These are phyloP conservation scores for Casaregolazyma lundiana DNA, from an alignment of 1,139 yeast genomes.

Conservation along the genomic window DNA sequence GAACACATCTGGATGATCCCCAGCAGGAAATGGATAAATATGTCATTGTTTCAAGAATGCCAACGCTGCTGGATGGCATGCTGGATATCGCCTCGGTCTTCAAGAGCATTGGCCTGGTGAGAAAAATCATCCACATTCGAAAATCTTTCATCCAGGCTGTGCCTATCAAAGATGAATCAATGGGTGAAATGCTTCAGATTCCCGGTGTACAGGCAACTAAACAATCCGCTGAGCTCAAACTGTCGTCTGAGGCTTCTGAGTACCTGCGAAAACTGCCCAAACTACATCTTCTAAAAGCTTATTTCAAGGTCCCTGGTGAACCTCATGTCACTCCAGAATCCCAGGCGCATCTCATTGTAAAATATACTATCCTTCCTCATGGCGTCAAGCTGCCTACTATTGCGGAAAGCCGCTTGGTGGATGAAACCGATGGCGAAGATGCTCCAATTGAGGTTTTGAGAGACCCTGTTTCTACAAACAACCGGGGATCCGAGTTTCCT, in stretches of 20 bases:
- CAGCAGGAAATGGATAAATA: conserved; percentile 45
- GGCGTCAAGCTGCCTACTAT: conserved; percentile 39
- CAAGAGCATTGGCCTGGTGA: conserved; percentile 63
- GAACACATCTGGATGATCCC: conserved; percentile 38
- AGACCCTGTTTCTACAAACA: conserved; percentile 66
- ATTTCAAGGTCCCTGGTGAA: conserved; percentile 88
- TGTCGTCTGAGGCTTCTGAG: conserved; percentile 14
- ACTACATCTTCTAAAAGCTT: conserved; percentile 64
- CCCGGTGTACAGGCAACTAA: conserved; percentile 51
- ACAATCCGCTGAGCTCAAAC: conserved; percentile 9
- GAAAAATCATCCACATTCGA: conserved; percentile 60
- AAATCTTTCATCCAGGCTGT: conserved; percentile 78
- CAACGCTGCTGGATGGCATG: conserved; percentile 64
- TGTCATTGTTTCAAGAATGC: conserved; percentile 58
- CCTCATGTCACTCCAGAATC: conserved; percentile 68
- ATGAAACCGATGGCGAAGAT: conserved; percentile 40
- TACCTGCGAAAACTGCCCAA: conserved; percentile 42
- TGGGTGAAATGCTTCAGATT: conserved; percentile 71
- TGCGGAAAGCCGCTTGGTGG: conserved; percentile 30
- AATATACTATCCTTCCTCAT: conserved; percentile 70
- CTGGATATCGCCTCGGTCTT: conserved; percentile 78
- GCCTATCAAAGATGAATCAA: conserved; percentile 44
- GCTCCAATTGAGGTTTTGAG: conserved; percentile 56
- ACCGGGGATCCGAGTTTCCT: conserved; percentile 63
- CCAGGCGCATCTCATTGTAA: conserved; percentile 66